Percentiles rank a stretch among this genome's conserved stretches.
Conservation (phyloP, 352 stramenopile genomes). For the Globisporangium lucens region DNA sequence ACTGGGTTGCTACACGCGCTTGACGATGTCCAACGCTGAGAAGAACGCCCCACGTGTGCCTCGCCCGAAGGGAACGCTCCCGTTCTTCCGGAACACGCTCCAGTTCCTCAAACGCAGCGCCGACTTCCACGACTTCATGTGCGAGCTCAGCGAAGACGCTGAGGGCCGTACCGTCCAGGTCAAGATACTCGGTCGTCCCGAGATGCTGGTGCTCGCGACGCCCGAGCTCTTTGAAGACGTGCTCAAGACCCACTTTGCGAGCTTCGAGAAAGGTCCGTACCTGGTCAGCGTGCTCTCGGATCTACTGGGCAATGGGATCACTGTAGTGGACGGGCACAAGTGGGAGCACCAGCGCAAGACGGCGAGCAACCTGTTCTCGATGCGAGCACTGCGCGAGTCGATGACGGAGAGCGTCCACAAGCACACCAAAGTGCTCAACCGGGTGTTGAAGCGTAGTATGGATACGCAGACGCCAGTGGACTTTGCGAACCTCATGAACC, state of each 20-base stretch:
- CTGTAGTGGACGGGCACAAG: no score
- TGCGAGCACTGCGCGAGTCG: no score
- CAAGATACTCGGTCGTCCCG: constrained; percentile 35
- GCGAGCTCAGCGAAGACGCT: constrained; percentile 32
- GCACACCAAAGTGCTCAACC: no score
- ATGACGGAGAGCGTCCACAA: no score
- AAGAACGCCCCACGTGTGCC: constrained; percentile 10
- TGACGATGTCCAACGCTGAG: not conserved
- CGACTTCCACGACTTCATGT: constrained; percentile 43
- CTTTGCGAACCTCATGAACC: no score
- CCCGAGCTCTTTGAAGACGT: constrained; percentile 51
- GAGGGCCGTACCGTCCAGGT: constrained; percentile 31
- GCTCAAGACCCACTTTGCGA: constrained; percentile 38
- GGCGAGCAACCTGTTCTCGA: no score
- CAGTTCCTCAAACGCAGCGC: constrained; percentile 40
- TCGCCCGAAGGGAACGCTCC: constrained; percentile 3
- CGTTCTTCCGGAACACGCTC: constrained; percentile 17
- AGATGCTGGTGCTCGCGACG: constrained; percentile 41
- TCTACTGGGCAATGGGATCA: no score
- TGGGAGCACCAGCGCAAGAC: no score
- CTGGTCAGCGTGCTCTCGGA: no score
- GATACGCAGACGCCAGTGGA: no score
- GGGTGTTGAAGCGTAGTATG: no score
- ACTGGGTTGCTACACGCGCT: not conserved
- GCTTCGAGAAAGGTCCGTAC: no score